Base-by-base conservation (phyloP, 345 rosid genomes). In the Eucalyptus sp. region DNA sequence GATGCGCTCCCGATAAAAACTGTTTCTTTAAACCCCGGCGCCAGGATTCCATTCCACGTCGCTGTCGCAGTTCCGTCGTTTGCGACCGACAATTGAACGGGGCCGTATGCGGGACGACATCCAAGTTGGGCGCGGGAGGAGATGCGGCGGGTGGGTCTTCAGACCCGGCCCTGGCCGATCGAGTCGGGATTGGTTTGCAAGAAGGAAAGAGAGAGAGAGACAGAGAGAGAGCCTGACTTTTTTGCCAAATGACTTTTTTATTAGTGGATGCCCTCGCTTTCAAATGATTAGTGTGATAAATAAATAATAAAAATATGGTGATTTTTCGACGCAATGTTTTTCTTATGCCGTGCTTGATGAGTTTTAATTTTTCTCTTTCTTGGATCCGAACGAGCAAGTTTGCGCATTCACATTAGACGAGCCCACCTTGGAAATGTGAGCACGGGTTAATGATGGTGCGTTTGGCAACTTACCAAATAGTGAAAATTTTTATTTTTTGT, bases 401-500 rank as follows among this genome's bases (percentile, higher is more conserved):
- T 64, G 71, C 18, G 5, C 37, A 4, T 64, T n/a, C 76, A 64
- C 76, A n/a, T 1, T 3, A 64, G 18, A 14, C 37, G 2, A 14
- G 10, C 4, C 37, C 10, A 13, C 20, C 76, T 7, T 64, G 41
- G 41, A 37, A 37, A 4, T 37, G 1, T 3, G 33, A 62, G 33
- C 17, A 62, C 8, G 8, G 68, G 33, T 16, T 8, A 52, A 20
- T 52, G 8, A 20, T 0, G 0, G 5, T 52, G 10, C 0, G 0
- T 52, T 20, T 20, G 58, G 4, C 58, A 20, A 52, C 25, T 50
- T 15, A 0, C 1, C 20, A 51, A 51, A 16, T 51, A 3, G 3
- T 51, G 4, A 16, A 51, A 51, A 51, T 0, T 16, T 16, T 0
- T 15, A 16, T 16, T 50, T 16, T 50, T 50, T 50, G 1, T 50